These are phyloP conservation scores for Claviceps citrina DNA, from an alignment of 2,329 filamentous ascomycete species.

Conservation along the genomic window DNA sequence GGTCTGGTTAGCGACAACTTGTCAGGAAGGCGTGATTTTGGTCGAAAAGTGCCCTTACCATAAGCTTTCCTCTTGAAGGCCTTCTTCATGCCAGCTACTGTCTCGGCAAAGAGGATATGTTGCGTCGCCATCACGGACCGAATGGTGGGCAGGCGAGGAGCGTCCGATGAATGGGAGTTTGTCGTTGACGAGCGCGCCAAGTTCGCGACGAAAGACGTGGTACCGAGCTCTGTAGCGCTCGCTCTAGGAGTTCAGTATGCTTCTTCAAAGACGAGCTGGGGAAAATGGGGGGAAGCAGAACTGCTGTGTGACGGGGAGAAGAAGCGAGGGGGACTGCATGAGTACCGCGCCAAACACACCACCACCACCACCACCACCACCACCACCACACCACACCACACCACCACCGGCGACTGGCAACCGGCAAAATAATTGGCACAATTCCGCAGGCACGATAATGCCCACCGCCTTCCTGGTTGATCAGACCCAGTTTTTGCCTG, in stretches of 20 bases:
- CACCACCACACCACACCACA: too few species aligned
- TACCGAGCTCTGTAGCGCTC: not conserved
- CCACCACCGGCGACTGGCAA: too few species aligned
- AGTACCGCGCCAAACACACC: not conserved
- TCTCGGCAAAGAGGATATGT: conserved; percentile 49
- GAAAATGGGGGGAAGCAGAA: not conserved
- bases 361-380: too few species aligned
- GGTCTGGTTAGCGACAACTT: conserved; percentile 9
- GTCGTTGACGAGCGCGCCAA: not conserved
- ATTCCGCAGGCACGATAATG: not conserved
- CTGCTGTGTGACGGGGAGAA: not conserved
- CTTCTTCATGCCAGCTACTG: conserved; percentile 52
- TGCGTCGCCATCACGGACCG: conserved; percentile 29
- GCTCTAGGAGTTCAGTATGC: not conserved
- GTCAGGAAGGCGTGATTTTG: not conserved
- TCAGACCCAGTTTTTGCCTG: not conserved
- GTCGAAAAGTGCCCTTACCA: conserved; percentile 25
- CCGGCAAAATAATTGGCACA: not conserved
- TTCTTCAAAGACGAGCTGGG: not conserved
- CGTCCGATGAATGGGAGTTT: not conserved
- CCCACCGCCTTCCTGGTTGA: not conserved
- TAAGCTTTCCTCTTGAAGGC: conserved; percentile 49
- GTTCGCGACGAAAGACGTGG: not conserved
- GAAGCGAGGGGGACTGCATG: conserved; percentile 1
- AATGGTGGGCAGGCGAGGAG: not conserved